These are phyloP conservation scores for Neltuma alba DNA, from an alignment of 306 rosid species.

Conservation along the genomic window DNA sequence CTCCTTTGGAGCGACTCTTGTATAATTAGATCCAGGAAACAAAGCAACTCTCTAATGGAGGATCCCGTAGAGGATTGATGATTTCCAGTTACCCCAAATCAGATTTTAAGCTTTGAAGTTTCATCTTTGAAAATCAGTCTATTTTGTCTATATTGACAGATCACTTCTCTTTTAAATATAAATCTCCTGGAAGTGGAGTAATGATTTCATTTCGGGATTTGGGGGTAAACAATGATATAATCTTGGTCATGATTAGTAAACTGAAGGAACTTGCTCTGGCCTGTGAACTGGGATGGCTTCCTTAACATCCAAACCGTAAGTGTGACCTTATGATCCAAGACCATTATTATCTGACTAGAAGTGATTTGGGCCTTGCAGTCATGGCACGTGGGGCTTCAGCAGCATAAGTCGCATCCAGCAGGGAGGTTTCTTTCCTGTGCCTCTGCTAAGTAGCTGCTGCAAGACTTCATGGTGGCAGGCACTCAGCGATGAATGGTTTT, in stretches of 20 bases:
- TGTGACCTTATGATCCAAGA: background rate
- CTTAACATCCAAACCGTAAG: background rate
- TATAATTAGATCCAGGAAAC: background rate
- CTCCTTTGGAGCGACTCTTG: background rate
- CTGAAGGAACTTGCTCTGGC: background rate
- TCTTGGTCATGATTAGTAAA: slow-evolving; percentile 3
- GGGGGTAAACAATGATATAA: background rate
- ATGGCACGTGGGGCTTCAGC: slow-evolving; percentile 40
- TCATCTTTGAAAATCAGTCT: background rate
- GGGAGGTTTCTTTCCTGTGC: slow-evolving; percentile 52
- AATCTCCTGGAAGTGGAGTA: background rate
- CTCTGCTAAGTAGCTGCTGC: slow-evolving; percentile 30
- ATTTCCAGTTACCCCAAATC: background rate
- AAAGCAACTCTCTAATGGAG: background rate
- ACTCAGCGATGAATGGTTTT: background rate
- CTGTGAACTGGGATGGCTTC: background rate
- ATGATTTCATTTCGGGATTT: background rate
- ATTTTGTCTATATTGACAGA: background rate
- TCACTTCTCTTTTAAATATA: background rate
- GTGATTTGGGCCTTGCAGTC: slow-evolving; percentile 43
- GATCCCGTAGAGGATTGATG: background rate
- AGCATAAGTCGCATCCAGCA: slow-evolving; percentile 23
- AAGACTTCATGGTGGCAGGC: background rate
- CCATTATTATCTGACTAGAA: background rate
- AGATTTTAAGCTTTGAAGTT: background rate